Percentiles rank a stretch among this genome's conserved stretches.
Conservation (phyloP, 495 filamentous ascomycete species). For the Penicillium angulare region DNA sequence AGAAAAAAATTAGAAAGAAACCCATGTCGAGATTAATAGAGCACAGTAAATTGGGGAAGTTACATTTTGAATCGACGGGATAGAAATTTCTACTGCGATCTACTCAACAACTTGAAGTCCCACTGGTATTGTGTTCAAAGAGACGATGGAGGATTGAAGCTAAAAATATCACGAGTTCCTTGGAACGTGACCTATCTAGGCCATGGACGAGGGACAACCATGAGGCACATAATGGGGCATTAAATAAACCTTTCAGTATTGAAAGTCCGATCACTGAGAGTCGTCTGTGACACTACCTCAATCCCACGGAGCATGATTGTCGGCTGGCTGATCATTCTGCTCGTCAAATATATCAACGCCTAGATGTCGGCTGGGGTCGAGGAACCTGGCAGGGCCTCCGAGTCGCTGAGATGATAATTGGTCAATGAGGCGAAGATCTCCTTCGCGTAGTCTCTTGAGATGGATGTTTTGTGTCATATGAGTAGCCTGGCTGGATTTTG, state of each 20-base stretch:
- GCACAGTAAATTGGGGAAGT: too few relatives aligned
- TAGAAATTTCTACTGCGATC: too few relatives aligned
- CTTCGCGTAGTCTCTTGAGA: neutral
- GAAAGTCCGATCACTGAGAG: neutral
- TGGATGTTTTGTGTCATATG: neutral
- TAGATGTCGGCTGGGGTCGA: neutral
- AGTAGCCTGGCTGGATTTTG: neutral
- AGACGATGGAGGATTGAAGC: too few relatives aligned
- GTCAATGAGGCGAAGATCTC: neutral
- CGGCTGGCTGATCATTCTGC: neutral
- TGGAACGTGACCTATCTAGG: too few relatives aligned
- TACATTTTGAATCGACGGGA: too few relatives aligned
- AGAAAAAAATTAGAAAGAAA: too few relatives aligned
- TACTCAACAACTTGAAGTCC: too few relatives aligned
- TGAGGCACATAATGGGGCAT: neutral
- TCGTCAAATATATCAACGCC: neutral
- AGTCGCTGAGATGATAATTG: neutral
- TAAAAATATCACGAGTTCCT: too few relatives aligned
- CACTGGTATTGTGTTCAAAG: too few relatives aligned
- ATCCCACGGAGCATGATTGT: neutral
- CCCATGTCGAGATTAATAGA: too few relatives aligned
- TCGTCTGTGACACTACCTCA: neutral
- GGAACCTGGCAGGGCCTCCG: neutral
- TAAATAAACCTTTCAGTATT: neutral
- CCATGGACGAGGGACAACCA: too few relatives aligned